Evolutionary conservation across 345 rosid species (phyloP), one percentile per base, ranked within the genome.

Genomic region (Populus alba): DNA sequence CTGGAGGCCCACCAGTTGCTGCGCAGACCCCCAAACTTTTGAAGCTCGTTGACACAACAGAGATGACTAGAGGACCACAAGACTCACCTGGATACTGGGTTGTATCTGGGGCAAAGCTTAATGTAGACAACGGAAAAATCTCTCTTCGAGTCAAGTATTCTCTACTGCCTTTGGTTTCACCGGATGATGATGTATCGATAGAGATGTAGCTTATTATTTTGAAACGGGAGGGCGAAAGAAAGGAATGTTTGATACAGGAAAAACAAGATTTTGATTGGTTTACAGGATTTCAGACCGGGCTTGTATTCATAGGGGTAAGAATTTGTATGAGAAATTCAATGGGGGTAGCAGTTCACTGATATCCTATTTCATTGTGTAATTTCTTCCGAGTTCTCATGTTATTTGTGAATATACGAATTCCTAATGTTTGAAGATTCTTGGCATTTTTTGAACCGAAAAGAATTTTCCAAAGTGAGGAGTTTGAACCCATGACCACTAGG

Each of bases 31-130:
- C 98, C 0, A 97, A 90, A 85, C 97, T 91, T 77, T 82, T 97
- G 79, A 97, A 89, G 87, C 89, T 89, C 74, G 96, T 94, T 8
- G 99, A 97, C 85, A 90, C 97, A 22, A 87, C 94, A 0, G 99
- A 94, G 88, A 89, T 94, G 94, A 79, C 90, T 0, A 87, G 99
- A 77, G 99, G 99, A 70, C 98, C 99, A 0, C 95, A 92, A 74
- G 94, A 94, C 78, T 80, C 86, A 68, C 99, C 99, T 0, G 98
- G 99, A 62, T 94, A 94, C 83, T 97, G 99, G 99, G 93, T 90
- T 62, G 96, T 94, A 12, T 91, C 99, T 0, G 99, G 99, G 74
- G 99, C 98, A 73, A 91, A 90, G 76, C 87, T 97, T 47, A 70
- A 85, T 23, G 97, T 94, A 7, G 98, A 94, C 83, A 90, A 88